Percentiles rank a stretch among this genome's conserved stretches.
Conservation (phyloP, 2,329 filamentous ascomycete species). For the Pyrenochaeta sp. region DNA sequence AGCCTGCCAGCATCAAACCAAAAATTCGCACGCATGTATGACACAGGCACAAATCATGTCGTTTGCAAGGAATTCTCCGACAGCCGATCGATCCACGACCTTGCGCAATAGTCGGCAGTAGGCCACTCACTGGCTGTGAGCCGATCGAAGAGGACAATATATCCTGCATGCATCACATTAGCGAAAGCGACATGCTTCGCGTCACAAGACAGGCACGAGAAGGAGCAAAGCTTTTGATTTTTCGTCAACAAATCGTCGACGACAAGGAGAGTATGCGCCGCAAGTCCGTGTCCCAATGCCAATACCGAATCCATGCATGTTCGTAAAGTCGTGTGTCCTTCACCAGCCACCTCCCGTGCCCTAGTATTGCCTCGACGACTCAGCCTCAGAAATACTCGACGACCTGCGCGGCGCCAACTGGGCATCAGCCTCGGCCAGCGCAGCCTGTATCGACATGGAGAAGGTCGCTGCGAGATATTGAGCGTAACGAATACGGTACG, state of each 20-base stretch:
- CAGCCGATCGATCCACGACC: not conserved
- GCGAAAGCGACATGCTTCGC: conserved; percentile 22
- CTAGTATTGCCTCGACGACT: conserved; percentile 42
- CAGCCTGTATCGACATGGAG: conserved; percentile 51
- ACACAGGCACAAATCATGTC: not conserved
- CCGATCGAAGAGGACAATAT: not conserved
- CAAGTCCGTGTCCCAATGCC: conserved; percentile 31
- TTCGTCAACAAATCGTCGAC: conserved; percentile 2
- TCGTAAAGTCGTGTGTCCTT: conserved; percentile 32
- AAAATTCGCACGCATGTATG: not conserved
- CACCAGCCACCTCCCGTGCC: conserved; percentile 6
- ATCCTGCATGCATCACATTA: conserved; percentile 23
- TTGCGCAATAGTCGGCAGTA: not conserved
- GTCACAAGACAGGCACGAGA: conserved; percentile 26
- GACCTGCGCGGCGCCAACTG: conserved; percentile 46
- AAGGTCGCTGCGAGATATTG: conserved; percentile 51
- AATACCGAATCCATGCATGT: conserved; percentile 26
- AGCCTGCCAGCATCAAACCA: not conserved
- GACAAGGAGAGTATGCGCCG: conserved; percentile 24
- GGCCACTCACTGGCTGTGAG: not conserved
- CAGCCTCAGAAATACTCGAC: conserved; percentile 47
- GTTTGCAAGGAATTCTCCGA: not conserved
- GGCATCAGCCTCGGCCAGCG: conserved; percentile 47
- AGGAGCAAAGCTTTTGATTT: conserved; percentile 36
- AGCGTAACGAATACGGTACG: conserved; percentile 49